Conservation (phyloP, 148 eudicot genomes). For the Vaccinium darrowii region DNA sequence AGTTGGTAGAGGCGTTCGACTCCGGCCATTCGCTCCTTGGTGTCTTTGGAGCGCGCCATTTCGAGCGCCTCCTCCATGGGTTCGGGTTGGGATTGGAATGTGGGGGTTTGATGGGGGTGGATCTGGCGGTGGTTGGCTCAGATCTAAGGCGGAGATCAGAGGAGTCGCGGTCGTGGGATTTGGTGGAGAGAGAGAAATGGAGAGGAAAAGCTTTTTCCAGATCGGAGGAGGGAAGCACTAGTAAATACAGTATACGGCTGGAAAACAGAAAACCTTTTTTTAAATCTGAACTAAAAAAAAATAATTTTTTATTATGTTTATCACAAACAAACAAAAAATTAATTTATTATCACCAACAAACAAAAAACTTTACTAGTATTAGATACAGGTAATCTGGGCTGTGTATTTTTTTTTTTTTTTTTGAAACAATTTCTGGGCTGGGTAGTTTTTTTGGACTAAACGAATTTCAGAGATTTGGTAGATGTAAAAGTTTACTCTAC, state of each 20-base stretch:
- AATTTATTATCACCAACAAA: too few relatives aligned
- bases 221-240: background rate
- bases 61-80: conserved; percentile 89
- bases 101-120: conserved; percentile 26
- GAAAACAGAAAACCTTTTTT: background rate
- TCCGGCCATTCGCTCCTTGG: conserved; percentile 93
- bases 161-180: background rate
- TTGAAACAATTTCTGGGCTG: too few relatives aligned
- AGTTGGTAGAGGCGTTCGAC: conserved; percentile 84
- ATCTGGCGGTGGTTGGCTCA: conserved; percentile 24
- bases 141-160: conserved; percentile 14
- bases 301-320: too few relatives aligned
- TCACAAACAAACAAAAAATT: background rate
- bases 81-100: background rate
- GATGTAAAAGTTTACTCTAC: too few relatives aligned
- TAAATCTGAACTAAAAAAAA: background rate
- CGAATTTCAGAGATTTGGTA: too few relatives aligned
- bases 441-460: too few relatives aligned
- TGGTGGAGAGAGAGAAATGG: background rate
- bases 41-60: conserved; percentile 76
- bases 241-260: background rate
- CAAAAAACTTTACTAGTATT: too few relatives aligned
- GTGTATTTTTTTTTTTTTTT: too few relatives aligned
- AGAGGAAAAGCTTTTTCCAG: background rate
- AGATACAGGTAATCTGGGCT: too few relatives aligned